Conservation (phyloP, 495 filamentous ascomycete genomes). For the Staphylotrichum tortipilum region DNA sequence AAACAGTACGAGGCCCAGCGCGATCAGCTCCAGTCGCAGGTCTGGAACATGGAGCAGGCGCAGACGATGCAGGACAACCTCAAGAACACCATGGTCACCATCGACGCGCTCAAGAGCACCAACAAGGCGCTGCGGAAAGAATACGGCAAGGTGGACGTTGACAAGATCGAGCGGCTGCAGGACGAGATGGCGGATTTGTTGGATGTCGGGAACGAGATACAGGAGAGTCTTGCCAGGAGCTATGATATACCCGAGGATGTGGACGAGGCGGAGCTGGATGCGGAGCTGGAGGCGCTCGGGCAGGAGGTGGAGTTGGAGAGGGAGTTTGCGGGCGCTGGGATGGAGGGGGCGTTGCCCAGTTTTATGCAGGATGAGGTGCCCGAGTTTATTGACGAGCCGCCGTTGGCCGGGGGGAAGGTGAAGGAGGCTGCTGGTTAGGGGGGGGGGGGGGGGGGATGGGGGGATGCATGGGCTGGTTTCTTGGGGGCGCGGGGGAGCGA, state of each 20-base stretch:
- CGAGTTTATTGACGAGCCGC: slow-evolving; percentile 80
- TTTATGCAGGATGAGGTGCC: slow-evolving; percentile 81
- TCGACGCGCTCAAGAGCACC: slow-evolving; percentile 93
- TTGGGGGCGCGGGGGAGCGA: background rate
- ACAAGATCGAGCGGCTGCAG: slow-evolving; percentile 96
- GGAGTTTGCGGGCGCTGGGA: slow-evolving; percentile 46
- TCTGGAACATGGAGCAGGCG: slow-evolving; percentile 99
- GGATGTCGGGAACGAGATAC: slow-evolving; percentile 97
- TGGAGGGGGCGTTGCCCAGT: slow-evolving; percentile 51
- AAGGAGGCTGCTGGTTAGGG: slow-evolving; percentile 65
- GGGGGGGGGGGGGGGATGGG: background rate
- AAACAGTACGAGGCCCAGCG: slow-evolving; percentile 93
- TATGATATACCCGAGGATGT: slow-evolving; percentile 98
- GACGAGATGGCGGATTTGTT: slow-evolving; percentile 98
- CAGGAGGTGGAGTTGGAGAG: slow-evolving; percentile 75
- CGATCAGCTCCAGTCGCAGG: slow-evolving; percentile 88
- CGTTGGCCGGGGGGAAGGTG: slow-evolving; percentile 56
- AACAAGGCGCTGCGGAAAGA: slow-evolving; percentile 91
- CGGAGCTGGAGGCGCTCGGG: slow-evolving; percentile 88
- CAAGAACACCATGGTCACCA: slow-evolving; percentile 96
- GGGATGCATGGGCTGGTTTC: no score
- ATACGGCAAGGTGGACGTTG: slow-evolving; percentile 93
- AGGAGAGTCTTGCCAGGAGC: slow-evolving; percentile 85
- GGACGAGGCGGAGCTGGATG: slow-evolving; percentile 94
- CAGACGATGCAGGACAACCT: slow-evolving; percentile 99